Evolutionary conservation across 2,329 filamentous ascomycete species (phyloP).

Genomic region (Phaeomoniella chlamydospora): DNA sequence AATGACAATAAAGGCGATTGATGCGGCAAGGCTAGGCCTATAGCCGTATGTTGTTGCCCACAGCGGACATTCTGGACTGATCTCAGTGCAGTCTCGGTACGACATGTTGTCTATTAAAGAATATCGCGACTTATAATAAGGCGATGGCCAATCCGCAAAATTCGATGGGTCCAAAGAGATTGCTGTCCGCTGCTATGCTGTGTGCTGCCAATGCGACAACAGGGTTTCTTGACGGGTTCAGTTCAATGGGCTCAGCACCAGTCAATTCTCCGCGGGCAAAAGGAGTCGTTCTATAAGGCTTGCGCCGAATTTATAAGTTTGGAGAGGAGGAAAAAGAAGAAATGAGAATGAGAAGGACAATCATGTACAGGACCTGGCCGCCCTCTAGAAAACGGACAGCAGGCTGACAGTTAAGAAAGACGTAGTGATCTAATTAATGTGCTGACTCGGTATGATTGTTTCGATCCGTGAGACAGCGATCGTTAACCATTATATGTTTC

Average conservation of each 20-base stretch:
- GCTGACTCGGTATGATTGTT: too few relatives aligned
- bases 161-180: background rate
- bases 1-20: slow-evolving; percentile 36
- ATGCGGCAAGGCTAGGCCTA: slow-evolving; percentile 34
- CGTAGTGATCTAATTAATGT: too few relatives aligned
- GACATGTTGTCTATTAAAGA: too few relatives aligned
- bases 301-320: background rate
- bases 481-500: too few relatives aligned
- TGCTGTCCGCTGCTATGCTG: background rate
- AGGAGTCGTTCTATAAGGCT: background rate
- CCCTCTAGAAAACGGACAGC: too few relatives aligned
- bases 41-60: slow-evolving; percentile 38
- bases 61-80: slow-evolving; percentile 25
- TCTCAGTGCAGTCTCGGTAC: slow-evolving; percentile 16
- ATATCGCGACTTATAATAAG: background rate
- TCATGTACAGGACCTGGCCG: too few relatives aligned
- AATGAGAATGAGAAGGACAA: background rate
- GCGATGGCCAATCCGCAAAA: background rate
- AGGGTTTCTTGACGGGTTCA: background rate
- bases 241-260: background rate
- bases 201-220: background rate
- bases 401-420: too few relatives aligned
- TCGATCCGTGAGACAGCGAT: too few relatives aligned
- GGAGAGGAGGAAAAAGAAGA: background rate
- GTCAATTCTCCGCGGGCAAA: background rate